Percentiles rank a stretch among this genome's conserved stretches.
These are phyloP conservation scores for Aciculoconidium aculeatum DNA, from an alignment of 805 yeast species.

Conservation along the genomic window DNA sequence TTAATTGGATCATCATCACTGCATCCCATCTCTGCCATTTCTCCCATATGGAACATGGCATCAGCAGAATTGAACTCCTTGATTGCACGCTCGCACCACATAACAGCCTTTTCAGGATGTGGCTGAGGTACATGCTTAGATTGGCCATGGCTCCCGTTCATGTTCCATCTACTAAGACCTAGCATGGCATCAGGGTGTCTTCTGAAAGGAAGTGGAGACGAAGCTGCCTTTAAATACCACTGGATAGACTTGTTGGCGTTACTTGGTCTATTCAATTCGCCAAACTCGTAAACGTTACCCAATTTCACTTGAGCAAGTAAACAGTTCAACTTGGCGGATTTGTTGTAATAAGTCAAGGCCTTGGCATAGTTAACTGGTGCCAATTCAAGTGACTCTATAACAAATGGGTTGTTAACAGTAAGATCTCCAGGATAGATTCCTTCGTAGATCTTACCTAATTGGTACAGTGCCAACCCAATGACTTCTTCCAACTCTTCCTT, in stretches of 20 bases:
- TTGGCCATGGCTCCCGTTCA: slow-evolving; percentile 28
- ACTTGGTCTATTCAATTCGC: slow-evolving; percentile 34
- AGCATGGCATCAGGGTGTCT: slow-evolving; percentile 42
- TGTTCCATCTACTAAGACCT: slow-evolving; percentile 38
- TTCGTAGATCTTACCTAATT: slow-evolving; percentile 38
- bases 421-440: slow-evolving; percentile 42
- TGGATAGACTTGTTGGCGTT: slow-evolving; percentile 39
- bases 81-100: slow-evolving; percentile 40
- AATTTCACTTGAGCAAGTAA: slow-evolving; percentile 36
- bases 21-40: slow-evolving; percentile 32
- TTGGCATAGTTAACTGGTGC: slow-evolving; percentile 40
- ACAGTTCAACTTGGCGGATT: slow-evolving; percentile 35
- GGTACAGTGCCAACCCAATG: slow-evolving; percentile 35
- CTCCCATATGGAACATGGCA: slow-evolving; percentile 36
- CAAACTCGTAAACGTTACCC: slow-evolving; percentile 38
- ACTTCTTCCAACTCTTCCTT: slow-evolving; percentile 36
- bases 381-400: slow-evolving; percentile 25
- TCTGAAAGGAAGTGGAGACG: slow-evolving; percentile 32
- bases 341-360: slow-evolving; percentile 36
- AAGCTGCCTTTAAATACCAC: slow-evolving; percentile 39
- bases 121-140: slow-evolving; percentile 33
- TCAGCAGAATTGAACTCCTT: slow-evolving; percentile 33
- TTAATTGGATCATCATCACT: slow-evolving; percentile 19
- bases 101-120: slow-evolving; percentile 30
- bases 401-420: slow-evolving; percentile 29